Evolutionary conservation across 768 basidiomycete genomes (phyloP), one percentile per base, ranked within the genome.

Genomic region (Tubosaeta sp.): DNA sequence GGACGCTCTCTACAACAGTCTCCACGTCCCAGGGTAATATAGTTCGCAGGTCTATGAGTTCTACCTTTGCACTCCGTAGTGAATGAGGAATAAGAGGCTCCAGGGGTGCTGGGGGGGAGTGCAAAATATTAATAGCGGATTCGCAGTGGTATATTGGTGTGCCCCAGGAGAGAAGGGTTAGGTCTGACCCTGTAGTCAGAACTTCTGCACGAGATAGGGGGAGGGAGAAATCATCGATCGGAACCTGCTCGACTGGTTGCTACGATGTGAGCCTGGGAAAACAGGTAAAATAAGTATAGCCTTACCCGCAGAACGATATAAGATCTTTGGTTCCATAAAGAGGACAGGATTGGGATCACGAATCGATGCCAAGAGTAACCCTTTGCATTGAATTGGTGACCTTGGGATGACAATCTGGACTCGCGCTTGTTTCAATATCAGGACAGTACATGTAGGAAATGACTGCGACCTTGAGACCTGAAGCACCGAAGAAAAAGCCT

Each of bases 341-440:
- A 97, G 82, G 13, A 93, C 89, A 0, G 95, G 95, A 62, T 95
- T 95, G 1, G 91, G 90, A 62, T 97, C 94, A 33, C 93, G 82
- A 49, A 97, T 91, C 0, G 92, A 85, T 14, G 83, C 81, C 9
- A 97, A 76, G 5, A 97, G 74, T 2, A 97, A 75, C 1, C 94
- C 94, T 69, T 97, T 97, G n/a, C 92, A 93, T 74, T 97, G 94
- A 34, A 95, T 83, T 1, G 94, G 94, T 2, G 92, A 92, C 35
- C 94, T 86, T 4, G 94, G 94, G 39, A 97, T 88, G n/a, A 97
- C 91, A 50, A 97, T 72, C 72, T 74, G 50, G 53, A 34, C 29
- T 31, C 14, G 9, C 16, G 16, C 42, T 5, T 12, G 16, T 19
- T 39, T 61, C 34, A 49, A 32, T 9, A 37, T 43, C 39, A 26